These are phyloP conservation scores for Aspergillus sp. DNA, from an alignment of 2,329 filamentous ascomycete species.

Conservation along the genomic window DNA sequence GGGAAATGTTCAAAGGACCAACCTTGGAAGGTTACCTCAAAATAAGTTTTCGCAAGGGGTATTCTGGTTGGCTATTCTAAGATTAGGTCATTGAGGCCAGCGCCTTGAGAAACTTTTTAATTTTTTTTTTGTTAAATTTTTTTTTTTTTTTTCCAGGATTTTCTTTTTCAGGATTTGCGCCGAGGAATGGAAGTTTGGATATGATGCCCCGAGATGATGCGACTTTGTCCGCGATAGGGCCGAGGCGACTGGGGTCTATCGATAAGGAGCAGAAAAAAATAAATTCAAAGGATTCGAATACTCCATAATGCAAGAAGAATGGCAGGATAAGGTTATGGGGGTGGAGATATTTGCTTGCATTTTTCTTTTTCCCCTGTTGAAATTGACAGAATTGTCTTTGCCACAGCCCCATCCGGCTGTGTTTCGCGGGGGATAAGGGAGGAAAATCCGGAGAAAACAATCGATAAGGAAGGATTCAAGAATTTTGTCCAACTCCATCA, in stretches of 20 bases:
- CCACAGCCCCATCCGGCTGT: constrained; percentile 13
- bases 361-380: neutral
- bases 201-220: neutral
- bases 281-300: neutral
- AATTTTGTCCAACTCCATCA: constrained; percentile 16
- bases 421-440: constrained; percentile 29
- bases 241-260: neutral
- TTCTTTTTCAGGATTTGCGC: neutral
- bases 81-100: neutral
- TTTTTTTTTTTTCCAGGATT: neutral
- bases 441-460: constrained; percentile 17
- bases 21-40: neutral
- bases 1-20: neutral
- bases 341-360: neutral
- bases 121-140: neutral
- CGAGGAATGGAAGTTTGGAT: neutral
- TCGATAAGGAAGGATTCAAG: neutral
- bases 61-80: neutral
- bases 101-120: neutral
- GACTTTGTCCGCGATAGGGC: too few species aligned
- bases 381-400: constrained; percentile 7
- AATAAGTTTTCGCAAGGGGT: neutral
- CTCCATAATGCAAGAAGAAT: neutral
- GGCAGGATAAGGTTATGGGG: constrained; percentile 7
- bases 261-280: neutral